Evolutionary conservation across 192 early-diverging fungal species (phyloP).

Genomic region (Coemansia sp.): DNA sequence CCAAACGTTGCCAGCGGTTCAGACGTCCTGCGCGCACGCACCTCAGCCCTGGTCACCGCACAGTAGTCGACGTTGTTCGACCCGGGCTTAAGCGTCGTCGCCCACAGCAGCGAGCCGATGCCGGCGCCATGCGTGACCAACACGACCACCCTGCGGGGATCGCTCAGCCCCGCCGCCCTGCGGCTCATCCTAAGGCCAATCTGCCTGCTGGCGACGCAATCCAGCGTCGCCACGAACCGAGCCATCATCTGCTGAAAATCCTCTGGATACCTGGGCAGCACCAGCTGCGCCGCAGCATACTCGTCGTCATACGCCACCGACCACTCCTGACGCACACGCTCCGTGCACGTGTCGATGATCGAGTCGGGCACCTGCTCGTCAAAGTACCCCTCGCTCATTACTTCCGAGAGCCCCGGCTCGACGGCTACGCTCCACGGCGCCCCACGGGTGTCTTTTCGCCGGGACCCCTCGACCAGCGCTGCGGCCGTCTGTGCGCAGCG

Average conservation of each 20-base stretch:
- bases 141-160: slow-evolving; percentile 20
- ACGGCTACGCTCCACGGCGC: slow-evolving; percentile 19
- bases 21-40: slow-evolving; percentile 7
- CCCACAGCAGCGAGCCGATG: slow-evolving; percentile 38
- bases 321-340: slow-evolving; percentile 1
- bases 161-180: background rate
- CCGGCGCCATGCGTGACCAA: slow-evolving; percentile 51
- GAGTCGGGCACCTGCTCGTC: slow-evolving; percentile 24
- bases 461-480: slow-evolving; percentile 24
- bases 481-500: slow-evolving; percentile 45
- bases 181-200: slow-evolving; percentile 4
- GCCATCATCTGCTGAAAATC: slow-evolving; percentile 47
- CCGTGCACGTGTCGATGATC: slow-evolving; percentile 12
- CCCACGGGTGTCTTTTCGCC: background rate
- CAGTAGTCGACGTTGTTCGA: slow-evolving; percentile 37
- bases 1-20: slow-evolving; percentile 27
- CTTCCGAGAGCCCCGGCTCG: slow-evolving; percentile 45
- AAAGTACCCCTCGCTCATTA: slow-evolving; percentile 48
- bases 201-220: slow-evolving; percentile 10
- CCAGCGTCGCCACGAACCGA: slow-evolving; percentile 34
- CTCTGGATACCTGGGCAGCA: slow-evolving; percentile 38
- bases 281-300: slow-evolving; percentile 4
- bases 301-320: slow-evolving; percentile 12
- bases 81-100: slow-evolving; percentile 26
- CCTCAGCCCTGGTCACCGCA: slow-evolving; percentile 26